phyloP scores from a whole-genome alignment of 257 asterid species.

The Lycium ferocissimum region DNA sequence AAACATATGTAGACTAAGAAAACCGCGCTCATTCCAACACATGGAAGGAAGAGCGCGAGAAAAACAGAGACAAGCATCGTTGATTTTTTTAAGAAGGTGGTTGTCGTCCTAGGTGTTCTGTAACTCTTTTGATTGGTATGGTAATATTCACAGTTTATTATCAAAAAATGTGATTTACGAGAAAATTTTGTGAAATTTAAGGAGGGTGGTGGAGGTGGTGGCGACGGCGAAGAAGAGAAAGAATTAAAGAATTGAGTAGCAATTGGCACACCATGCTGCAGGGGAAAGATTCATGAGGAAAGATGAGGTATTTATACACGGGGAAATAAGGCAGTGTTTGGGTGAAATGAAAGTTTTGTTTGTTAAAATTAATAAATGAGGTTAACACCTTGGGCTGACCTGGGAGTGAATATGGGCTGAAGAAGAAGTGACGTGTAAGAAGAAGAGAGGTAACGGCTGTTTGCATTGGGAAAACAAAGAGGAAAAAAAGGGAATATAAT shows the following conservation, averaged over 20 bases:
- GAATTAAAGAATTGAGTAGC: conserved; percentile 35
- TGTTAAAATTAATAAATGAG: conserved; percentile 6
- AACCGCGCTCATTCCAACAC: conserved; percentile 84
- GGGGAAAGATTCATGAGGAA: background rate
- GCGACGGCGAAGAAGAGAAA: background rate
- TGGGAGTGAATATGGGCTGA: background rate
- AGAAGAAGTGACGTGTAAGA: conserved; percentile 1
- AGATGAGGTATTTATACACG: conserved; percentile 37
- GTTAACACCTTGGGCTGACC: background rate
- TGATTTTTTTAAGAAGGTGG: background rate
- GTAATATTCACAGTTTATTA: too few species aligned
- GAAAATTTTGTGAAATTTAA: background rate
- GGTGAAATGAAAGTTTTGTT: background rate
- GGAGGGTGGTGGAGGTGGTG: conserved; percentile 37
- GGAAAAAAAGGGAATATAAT: background rate
- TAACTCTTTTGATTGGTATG: too few species aligned
- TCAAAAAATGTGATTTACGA: too few species aligned
- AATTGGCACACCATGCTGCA: conserved; percentile 46
- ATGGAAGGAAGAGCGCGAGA: conserved; percentile 83
- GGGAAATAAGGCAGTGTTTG: conserved; percentile 24
- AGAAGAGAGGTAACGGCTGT: conserved; percentile 23
- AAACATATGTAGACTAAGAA: conserved; percentile 80
- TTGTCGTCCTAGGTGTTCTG: too few species aligned
- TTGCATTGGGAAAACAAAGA: conserved; percentile 25
- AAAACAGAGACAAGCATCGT: conserved; percentile 73